Evolutionary conservation across 495 filamentous ascomycete genomes (phyloP), one percentile per base, ranked within the genome.

Genomic region (Aspergillus ellipticus): DNA sequence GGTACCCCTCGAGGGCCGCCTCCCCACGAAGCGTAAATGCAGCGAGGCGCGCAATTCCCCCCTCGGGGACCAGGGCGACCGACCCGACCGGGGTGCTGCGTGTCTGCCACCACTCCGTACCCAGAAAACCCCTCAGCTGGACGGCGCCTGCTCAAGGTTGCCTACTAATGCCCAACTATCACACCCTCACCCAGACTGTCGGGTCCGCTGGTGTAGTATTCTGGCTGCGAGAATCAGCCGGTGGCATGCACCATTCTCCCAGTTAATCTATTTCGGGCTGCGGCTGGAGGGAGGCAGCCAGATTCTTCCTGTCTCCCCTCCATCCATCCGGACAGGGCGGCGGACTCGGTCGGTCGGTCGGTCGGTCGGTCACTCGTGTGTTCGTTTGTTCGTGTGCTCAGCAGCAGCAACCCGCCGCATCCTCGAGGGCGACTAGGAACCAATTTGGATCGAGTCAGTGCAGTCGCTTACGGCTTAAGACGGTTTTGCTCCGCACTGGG

Each of bases 141-240:
- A 57, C 43, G 58, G 48, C 49, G 35, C 29, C 6, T 47, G 58
- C 61, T 55, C 42, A 54, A 54, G 51, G 49, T 55, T 64, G 51
- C 43, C 53, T 42, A 56, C 62, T 65, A 65, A 65, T 65, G 62
- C 62, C 56, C 37, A 60, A 61, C 56, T 62, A 65, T 61, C 56
- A 65, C 62, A 59, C 59, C 42, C 43, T 61, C 55, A 57, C 20
- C 62, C 62, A 65, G 56, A 65, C 56, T 65, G 62, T 65, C 62
- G 62, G 62, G 62, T 57, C 62, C 62, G 47, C 53, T 48, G 48
- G 53, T 42, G 56, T 51, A 51, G 53, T 57, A 54, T 59, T 59
- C 46, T 35, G 10, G 55, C 39, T 52, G 61, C 54, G 51, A 51
- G 61, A 55, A 55, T 59, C 57, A 42, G 31, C 24, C 55, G 62